Base-by-base conservation (phyloP, 2,329 filamentous ascomycete species). In the Davidsoniella neocaledoniae region DNA sequence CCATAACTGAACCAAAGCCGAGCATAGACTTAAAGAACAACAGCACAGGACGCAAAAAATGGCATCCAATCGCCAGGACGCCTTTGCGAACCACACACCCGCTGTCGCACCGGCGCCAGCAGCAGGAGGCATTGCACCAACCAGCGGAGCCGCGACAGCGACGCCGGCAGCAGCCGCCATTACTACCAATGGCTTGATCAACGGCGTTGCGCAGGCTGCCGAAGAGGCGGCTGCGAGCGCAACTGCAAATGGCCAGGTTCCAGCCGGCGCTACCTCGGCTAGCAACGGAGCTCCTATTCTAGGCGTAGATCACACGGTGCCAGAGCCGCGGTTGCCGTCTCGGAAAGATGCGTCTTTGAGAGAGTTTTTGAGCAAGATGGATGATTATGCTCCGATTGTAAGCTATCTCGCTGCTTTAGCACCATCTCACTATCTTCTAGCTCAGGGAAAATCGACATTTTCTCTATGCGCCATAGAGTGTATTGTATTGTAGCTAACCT, bases 331-430 rank as follows among this genome's bases (percentile, higher is more conserved):
- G 59, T 69, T 85, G 55, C 80, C 83, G 1, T 81, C 81, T 48
- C 86, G 87, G 63, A 96, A 96, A 67, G 91, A 98, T 66, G 81
- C 83, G 17, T 94, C 84, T 38, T 68, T 98, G 56, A 83, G 88
- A 61, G 90, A 96, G 65, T 95, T 98, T 61, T 66, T 98, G 16
- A 76, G 76, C 56, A 95, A 94, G 72, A 96, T 98, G 82, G 91
- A 98, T 62, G 91, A 98, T 60, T 96, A 91, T 66, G 87, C 91
- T 54, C 91, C 91, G 9, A 94, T 98, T 60, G 88, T 95, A 74
- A 56, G 83, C 68, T 43, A 49, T n/a, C n/a, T 19, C 33, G 12
- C n/a, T 37, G 23, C 21, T 12, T 16, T 29, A 41, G 10, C 19
- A 16, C 10, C 25, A 43, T 43, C 21, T n/a, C 25, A n/a, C 12